These are phyloP conservation scores for Berberis vulgaris DNA, from an alignment of 164 flowering plant species.

Conservation along the genomic window DNA sequence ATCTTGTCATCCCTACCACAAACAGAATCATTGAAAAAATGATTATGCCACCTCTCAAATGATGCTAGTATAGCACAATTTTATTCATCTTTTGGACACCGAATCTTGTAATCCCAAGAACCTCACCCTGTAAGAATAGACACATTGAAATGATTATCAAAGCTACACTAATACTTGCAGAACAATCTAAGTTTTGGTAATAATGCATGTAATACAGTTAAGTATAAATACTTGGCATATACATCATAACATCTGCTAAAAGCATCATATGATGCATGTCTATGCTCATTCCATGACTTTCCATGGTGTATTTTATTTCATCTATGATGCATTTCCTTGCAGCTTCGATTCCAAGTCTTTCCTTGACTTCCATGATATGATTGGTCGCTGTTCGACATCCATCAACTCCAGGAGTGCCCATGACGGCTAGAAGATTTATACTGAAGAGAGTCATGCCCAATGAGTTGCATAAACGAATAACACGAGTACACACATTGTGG, in stretches of 20 bases:
- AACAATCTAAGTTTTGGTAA: neutral
- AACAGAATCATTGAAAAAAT: conserved; percentile 67
- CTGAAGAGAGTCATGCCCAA: conserved; percentile 18
- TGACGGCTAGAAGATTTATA: conserved; percentile 63
- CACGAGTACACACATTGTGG: too few relatives aligned
- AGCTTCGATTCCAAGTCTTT: conserved; percentile 90
- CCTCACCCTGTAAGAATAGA: conserved; percentile 54
- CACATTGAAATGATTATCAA: conserved; percentile 3
- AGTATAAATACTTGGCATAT: conserved; percentile 32
- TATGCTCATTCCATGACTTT: conserved; percentile 76
- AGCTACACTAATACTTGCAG: neutral
- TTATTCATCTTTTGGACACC: conserved; percentile 57
- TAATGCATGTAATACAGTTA: neutral
- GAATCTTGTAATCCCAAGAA: conserved; percentile 47
- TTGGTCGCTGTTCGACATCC: conserved; percentile 69
- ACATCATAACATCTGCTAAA: conserved; percentile 91
- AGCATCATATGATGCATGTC: conserved; percentile 98
- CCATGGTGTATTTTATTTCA: conserved; percentile 73
- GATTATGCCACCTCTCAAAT: conserved; percentile 76
- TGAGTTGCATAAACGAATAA: too few relatives aligned
- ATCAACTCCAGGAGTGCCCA: conserved; percentile 77
- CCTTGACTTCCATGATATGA: conserved; percentile 58
- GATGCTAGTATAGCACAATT: conserved; percentile 80
- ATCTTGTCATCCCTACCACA: conserved; percentile 58
- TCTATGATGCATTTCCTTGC: conserved; percentile 69